Base-by-base conservation (phyloP, 257 asterid species). In the Jacaranda mimosifolia region DNA sequence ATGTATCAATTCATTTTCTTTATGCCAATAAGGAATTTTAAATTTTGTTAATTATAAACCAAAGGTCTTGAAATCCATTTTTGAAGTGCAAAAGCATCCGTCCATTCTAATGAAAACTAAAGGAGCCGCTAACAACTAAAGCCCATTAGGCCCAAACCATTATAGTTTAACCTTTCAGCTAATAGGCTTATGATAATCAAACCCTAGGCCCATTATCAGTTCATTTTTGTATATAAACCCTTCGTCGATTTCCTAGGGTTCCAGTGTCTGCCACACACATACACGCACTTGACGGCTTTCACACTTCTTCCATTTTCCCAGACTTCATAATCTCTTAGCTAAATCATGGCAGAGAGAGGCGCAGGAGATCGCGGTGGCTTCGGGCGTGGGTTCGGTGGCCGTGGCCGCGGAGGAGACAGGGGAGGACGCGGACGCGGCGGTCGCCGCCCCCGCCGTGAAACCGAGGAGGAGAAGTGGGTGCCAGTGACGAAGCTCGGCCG, bases 401-500 rank as follows among this genome's bases (percentile, higher is more conserved):
- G 89, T 1, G 89, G 89, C 0, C 79, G 85, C 5, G 82, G 85
- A 1, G 85, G 83, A 2, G 84, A 83, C 14, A 64, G 91, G 19
- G 87, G 82, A 0, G 83, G 91, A 12, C 80, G 91, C 0, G 86
- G 91, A 0, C 86, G 91, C 0, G 87, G 90, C 2, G 82, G 89
- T 0, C 90, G 97, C 36, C 85, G 96, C 8, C 88, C 88, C 8
- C 92, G 97, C 48, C 94, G 97, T 26, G 91, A 83, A 0, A 9
- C 88, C 1, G 97, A 91, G 79, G 97, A 91, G 74, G 94, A 79
- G 74, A 79, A 72, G 46, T 79, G 82, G 82, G 78, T 79, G 18
- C 82, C 82, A 1, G 68, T 57, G 45, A 79, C 82, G 35, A 79
- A 79, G 82, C 82, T 79, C 39, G 82, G 82, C 48, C 82, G 82